Base-by-base conservation (phyloP, 805 yeast species). In the Candida sanyiensis region DNA sequence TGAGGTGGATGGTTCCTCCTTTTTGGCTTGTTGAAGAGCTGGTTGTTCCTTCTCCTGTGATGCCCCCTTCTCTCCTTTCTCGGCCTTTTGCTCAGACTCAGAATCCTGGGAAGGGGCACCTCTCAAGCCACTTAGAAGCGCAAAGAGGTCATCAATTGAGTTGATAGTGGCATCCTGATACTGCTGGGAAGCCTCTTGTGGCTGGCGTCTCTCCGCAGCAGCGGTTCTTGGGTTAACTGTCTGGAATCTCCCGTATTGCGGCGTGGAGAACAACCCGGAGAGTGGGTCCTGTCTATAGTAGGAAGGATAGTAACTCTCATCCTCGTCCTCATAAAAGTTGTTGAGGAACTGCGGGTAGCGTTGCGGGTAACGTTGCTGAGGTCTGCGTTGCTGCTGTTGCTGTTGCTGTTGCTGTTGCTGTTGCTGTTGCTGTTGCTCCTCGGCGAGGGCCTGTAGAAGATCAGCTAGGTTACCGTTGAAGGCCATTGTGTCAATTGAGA, bases 391-490 rank as follows among this genome's bases (percentile, higher is more conserved):
- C 17, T 13, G 16, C 12, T 13, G 18, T 13, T 8, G 35, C 11
- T 34, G 34, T 15, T 40, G 40, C 16, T 31, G 27, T 16, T 24
- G 27, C 20, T 32, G 40, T 16, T 17, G 27, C 9, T 23, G 35
- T 32, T 37, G 42, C 19, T 39, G 46, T 15, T 39, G 40, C 21
- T 25, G 30, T 18, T 28, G 37, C 18, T 40, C 41, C 24, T 41
- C 38, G 12, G 47, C 46, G n/a, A 49, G 36, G 10, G 55, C 52
- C 16, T 45, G 40, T 32, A 51, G 28, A 40, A 51, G 32, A 29
- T 49, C 53, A n/a, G 51, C 53, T 20, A 51, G 43, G 15, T 51
- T 29, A 44, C 42, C 46, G 48, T 47, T 47, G 40, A 38, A 42
- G 8, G 45, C 27, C 45, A 42, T 42, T 31, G 28, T 35, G 12